Evolutionary conservation across 1,284 basidiomycete genomes (phyloP).

Genomic region (Vanrija humicola): DNA sequence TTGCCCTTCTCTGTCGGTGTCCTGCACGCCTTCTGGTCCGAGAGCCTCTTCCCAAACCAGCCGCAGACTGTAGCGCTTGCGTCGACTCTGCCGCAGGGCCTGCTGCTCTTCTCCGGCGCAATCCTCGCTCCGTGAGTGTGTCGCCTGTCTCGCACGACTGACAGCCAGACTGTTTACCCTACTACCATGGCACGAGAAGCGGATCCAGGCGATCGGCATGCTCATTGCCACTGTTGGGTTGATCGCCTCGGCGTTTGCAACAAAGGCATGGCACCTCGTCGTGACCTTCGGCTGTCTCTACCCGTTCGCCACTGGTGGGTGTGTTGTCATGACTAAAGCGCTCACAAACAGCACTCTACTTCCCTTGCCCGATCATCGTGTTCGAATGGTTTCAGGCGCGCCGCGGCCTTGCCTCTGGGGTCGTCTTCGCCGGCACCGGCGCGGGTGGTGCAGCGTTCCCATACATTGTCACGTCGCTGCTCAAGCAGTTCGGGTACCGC

Average conservation of each 20-base stretch:
- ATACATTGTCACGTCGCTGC: slow-evolving; percentile 36
- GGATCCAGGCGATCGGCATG: slow-evolving; percentile 32
- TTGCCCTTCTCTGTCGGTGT: slow-evolving; percentile 45
- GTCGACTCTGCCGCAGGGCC: slow-evolving; percentile 35
- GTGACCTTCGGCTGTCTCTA: slow-evolving; percentile 42
- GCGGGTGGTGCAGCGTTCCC: slow-evolving; percentile 45
- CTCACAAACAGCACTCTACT: slow-evolving; percentile 29
- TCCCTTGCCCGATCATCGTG: slow-evolving; percentile 44
- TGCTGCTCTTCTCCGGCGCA: slow-evolving; percentile 39
- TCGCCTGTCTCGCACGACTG: too few species aligned
- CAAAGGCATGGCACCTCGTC: slow-evolving; percentile 42
- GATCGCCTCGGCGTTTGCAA: slow-evolving; percentile 35
- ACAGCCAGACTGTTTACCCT: slow-evolving; percentile 27
- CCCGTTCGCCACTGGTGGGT: slow-evolving; percentile 37
- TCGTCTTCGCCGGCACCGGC: slow-evolving; percentile 46
- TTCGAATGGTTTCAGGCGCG: slow-evolving; percentile 45
- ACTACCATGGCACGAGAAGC: slow-evolving; percentile 25
- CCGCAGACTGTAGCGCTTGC: slow-evolving; percentile 29
- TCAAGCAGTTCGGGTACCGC: slow-evolving; percentile 43
- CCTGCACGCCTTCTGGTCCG: slow-evolving; percentile 44
- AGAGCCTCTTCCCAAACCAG: slow-evolving; percentile 30
- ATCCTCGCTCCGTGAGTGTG: slow-evolving; percentile 27
- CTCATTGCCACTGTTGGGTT: slow-evolving; percentile 23
- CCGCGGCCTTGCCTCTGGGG: slow-evolving; percentile 43
- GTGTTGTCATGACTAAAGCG: not conserved